Evolutionary conservation across 148 eudicot species (phyloP).

Genomic region (Vaccinium corymbosum): DNA sequence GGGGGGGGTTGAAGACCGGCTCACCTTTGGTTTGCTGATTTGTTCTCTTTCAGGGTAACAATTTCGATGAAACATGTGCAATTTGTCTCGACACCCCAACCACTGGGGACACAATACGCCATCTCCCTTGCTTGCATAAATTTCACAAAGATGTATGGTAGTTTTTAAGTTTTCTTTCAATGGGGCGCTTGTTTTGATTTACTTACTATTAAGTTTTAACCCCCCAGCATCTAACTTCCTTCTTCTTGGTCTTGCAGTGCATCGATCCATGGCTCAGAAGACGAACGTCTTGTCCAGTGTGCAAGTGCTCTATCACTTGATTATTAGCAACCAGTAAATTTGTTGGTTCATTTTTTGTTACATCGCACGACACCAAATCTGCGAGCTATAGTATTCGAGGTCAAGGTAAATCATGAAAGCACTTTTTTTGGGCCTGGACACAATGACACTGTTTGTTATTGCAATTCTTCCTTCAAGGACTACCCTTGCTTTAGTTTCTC

Average conservation of each 20-base stretch:
- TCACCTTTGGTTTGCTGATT: slow-evolving; percentile 4
- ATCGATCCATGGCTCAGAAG: slow-evolving; percentile 98
- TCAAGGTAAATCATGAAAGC: not conserved
- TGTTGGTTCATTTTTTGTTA: not conserved
- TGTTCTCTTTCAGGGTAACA: slow-evolving; percentile 47
- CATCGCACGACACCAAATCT: not conserved
- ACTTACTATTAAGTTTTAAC: not conserved
- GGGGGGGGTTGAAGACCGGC: not conserved
- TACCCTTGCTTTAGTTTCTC: not conserved
- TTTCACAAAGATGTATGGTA: slow-evolving; percentile 87
- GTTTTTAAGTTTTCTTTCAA: not conserved
- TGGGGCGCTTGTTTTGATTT: not conserved
- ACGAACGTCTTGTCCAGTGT: slow-evolving; percentile 77
- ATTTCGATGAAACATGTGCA: slow-evolving; percentile 64
- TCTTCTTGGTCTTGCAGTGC: slow-evolving; percentile 50
- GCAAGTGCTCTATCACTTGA: slow-evolving; percentile 78
- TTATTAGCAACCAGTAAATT: not conserved
- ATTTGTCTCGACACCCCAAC: slow-evolving; percentile 85
- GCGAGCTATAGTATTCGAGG: not conserved
- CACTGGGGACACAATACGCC: slow-evolving; percentile 82
- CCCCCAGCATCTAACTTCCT: not conserved
- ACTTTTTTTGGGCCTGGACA: not conserved
- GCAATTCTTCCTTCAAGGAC: not conserved
- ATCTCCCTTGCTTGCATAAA: slow-evolving; percentile 94
- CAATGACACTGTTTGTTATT: not conserved